Percentiles rank a stretch among this genome's conserved stretches.
Evolutionary conservation across 2,329 filamentous ascomycete species (phyloP).

Genomic region (Cladosporium sp.): DNA sequence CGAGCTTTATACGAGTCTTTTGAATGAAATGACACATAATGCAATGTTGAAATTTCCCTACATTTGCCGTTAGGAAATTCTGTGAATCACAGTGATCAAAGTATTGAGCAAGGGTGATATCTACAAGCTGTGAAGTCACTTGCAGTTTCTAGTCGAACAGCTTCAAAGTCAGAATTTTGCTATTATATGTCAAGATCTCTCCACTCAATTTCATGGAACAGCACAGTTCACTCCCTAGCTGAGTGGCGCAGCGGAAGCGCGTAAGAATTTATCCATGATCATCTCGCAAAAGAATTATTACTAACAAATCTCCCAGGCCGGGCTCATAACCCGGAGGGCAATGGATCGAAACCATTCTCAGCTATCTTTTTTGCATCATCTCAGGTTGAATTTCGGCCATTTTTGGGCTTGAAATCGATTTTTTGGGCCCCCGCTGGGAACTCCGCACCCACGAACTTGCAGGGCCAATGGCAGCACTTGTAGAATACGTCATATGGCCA

Average conservation of each 20-base stretch:
- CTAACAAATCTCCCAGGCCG: conserved; percentile 14
- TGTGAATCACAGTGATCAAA: too few species aligned
- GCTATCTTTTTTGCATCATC: conserved; percentile 24
- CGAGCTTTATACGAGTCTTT: too few species aligned
- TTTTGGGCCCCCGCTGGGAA: neutral
- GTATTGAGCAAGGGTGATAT: too few species aligned
- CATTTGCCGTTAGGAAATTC: too few species aligned
- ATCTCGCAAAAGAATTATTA: neutral
- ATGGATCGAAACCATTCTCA: conserved; percentile 34
- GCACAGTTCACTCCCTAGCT: conserved; percentile 16
- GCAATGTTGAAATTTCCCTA: too few species aligned
- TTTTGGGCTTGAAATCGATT: neutral
- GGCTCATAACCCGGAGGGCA: conserved; percentile 36
- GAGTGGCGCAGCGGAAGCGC: conserved; percentile 30
- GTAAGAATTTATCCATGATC: neutral
- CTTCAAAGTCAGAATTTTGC: too few species aligned
- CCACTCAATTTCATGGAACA: too few species aligned
- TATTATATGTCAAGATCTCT: too few species aligned
- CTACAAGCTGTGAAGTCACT: too few species aligned
- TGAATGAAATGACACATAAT: too few species aligned
- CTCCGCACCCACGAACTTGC: neutral
- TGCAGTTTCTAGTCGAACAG: too few species aligned
- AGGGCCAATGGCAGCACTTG: neutral
- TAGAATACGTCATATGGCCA: neutral
- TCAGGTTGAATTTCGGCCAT: neutral